Base-by-base conservation (phyloP, 805 yeast genomes). In the Candida pini region DNA sequence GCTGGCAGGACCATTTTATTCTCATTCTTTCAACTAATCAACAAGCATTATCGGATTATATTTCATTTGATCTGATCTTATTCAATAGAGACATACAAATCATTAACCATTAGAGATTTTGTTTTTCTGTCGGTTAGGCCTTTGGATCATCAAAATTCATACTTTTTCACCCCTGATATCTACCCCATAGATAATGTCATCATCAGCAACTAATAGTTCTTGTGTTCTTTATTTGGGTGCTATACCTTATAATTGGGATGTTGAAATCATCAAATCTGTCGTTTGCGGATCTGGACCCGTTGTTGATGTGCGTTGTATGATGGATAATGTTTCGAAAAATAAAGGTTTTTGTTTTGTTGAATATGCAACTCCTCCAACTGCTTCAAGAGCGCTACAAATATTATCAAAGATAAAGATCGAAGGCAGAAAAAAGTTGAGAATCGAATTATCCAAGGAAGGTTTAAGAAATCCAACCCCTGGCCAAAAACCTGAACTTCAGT, bases 201-300 rank as follows among this genome's bases (percentile, higher is more conserved):
- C 40, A 30, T 35, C 45, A 34, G 41, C 47, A 20, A 35, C 48
- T 24, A 54, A 49, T 43, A 51, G 56, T 30, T 63, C 75, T 8
- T 56, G 72, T 26, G 77, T 76, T 16, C 53, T 78, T 15, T 78
- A 73, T 45, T 45, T 78, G 10, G 86, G 85, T 12, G 73, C 71
- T 45, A 61, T 82, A 18, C 92, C 92, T 1, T 71, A 70, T 44
- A 79, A 78, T 41, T 83, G 92, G 92, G 77, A 69, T 41, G 78
- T 73, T 36, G 73, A 73, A 33, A 73, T 69, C 12, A 63, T 82
- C 23, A 72, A 76, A 34, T 73, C 78, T 19, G 73, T 82, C 9
- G 78, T 81, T 17, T 78, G 83, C 35, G 89, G 89, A 1, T 68
- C 83, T 8, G 92, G 92, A 1, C 71, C 73, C 3, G 73, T 83